Base-by-base conservation (phyloP, 73 alveolate species). In the Symbiodinium pilosum region DNA sequence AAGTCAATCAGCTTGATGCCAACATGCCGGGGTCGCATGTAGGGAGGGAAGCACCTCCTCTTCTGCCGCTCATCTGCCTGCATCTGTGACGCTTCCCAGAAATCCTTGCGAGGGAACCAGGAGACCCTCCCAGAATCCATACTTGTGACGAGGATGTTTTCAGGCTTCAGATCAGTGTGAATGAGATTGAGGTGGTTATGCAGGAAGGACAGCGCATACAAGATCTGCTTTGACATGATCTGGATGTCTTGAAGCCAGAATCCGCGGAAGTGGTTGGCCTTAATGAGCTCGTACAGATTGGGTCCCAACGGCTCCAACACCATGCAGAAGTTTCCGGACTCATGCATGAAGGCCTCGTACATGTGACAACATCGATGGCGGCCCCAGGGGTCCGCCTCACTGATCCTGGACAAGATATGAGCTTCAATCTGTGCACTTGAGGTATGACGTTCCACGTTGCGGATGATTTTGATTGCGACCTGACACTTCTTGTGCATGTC, bases 391-490 rank as follows among this genome's bases (percentile, higher is more conserved):
- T 87, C 94, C 6, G 59, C 59, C 59, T 47, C 59, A 47, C 14
- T 47, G 59, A 47, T 47, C 59, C 14, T 47, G 59, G 59, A 6
- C 14, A 47, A 47, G 14, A 47, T 47, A 14, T 9, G 59, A 47
- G 59, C 59, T 47, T 47, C 59, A 47, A 47, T 47, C 14, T 47
- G 6, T 47, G 59, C 59, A 47, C 59, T 47, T 47, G 59, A 6
- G 6, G 59, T 47, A 14, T 47, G 14, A 47, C 14, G 59, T 14
- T 47, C 59, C 36, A 51, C 84, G 41, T 51, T 81, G 56, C 94
- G 94, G 42, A 87, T 87, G 94, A 87, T 87, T 26, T 87, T 87
- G 94, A 87, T 54, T 54, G 94, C 94, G 59, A 87, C 94, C 93
- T 86, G 54, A 12, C 6, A 18, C 30, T 38, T 73, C 40, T 32